Evolutionary conservation across 23 red algal genomes (phyloP), one percentile per base, ranked within the genome.

Genomic region (Gracilaria caudata): DNA sequence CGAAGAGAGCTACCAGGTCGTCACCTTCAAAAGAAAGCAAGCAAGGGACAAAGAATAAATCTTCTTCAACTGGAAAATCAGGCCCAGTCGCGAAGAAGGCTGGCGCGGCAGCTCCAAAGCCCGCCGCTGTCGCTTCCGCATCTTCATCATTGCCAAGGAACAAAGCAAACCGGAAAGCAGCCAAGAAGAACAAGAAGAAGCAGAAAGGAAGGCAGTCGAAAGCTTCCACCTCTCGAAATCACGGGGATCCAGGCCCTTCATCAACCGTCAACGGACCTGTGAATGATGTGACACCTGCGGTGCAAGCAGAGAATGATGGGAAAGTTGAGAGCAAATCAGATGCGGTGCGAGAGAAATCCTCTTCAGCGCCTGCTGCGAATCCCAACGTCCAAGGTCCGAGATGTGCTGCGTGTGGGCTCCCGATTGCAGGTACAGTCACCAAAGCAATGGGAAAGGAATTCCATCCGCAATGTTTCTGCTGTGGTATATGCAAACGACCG

Each of bases 401-500:
- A 45, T 95, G 94, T 58, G 79, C 86, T 56, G 86, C 86, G 26
- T 95, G 94, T 86, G 87, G 83, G 12, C 80, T 83, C 29, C 23
- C 79, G 11, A 24, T 79, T 0, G 51, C 57, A 8, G 88, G 87
- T 17, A 0, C 65, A 35, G 86, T 91, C 47, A 87, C 79, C 0
- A 90, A 58, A 11, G 94, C 86, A 14, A 35, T 83, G 71, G 94
- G 94, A 51, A 90, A 90, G 25, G 38, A 72, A 11, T 95, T 90
- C 49, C 94, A 95, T 79, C 40, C 94, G 9, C 68, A 82, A 25
- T 95, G 94, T 51, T 90, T 95, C 65, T 84, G 84, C 44, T 95
- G 94, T 45, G 61, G 88, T 49, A 56, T 43, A 33, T 95, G 94
- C 49, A 40, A 81, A 39, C 54, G 83, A 21, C 80, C 89, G 9